Evolutionary conservation across 495 filamentous ascomycete genomes (phyloP).

Genomic region (Podospora sp.): DNA sequence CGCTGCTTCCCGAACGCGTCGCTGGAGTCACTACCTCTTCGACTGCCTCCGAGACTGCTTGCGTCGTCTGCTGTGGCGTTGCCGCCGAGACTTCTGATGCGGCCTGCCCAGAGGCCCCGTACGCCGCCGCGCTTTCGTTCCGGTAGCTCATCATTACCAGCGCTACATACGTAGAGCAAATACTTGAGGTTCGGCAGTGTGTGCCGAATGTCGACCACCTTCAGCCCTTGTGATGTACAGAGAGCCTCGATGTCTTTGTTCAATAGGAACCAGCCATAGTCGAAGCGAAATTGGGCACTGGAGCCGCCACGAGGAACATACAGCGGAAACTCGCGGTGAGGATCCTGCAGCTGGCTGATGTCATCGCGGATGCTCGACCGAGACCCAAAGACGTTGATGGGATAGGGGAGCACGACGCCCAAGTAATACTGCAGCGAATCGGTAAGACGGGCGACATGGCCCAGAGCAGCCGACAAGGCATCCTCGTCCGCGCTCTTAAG

Average conservation of each 20-base stretch:
- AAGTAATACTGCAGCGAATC: conserved; percentile 84
- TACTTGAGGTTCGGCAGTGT: conserved; percentile 94
- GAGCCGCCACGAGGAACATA: conserved; percentile 65
- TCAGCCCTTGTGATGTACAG: conserved; percentile 70
- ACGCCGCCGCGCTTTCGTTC: conserved; percentile 77
- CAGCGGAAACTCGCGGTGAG: conserved; percentile 74
- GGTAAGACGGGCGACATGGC: conserved; percentile 76
- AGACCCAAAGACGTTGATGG: conserved; percentile 70
- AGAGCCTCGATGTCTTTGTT: conserved; percentile 93
- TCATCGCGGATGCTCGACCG: conserved; percentile 78
- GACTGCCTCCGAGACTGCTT: conserved; percentile 43
- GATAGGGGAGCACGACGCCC: conserved; percentile 76
- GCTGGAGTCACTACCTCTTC: conserved; percentile 53
- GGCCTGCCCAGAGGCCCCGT: conserved; percentile 59
- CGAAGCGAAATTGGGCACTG: conserved; percentile 80
- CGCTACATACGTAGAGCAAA: conserved; percentile 81
- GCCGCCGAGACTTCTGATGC: conserved; percentile 33
- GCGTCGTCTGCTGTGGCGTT: conserved; percentile 34
- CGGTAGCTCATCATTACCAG: conserved; percentile 74
- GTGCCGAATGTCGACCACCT: conserved; percentile 82
- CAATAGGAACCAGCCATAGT: conserved; percentile 91
- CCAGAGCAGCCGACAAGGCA: conserved; percentile 76
- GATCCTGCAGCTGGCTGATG: conserved; percentile 66
- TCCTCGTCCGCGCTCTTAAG: conserved; percentile 54
- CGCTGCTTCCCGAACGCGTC: conserved; percentile 37